Evolutionary conservation across 441 rosid genomes (phyloP).

Genomic region (Corymbia citriodora): DNA sequence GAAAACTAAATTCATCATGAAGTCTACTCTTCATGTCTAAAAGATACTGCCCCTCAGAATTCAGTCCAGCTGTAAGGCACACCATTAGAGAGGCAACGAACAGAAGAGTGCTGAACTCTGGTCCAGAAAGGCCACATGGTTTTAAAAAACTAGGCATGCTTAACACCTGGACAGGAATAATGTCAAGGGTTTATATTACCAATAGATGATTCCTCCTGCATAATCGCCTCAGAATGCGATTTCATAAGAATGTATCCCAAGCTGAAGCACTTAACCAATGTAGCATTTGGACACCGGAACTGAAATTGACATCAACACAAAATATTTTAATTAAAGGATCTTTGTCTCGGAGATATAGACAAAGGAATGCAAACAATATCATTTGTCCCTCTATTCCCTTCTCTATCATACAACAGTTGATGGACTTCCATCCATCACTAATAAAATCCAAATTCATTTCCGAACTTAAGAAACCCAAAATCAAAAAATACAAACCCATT

Average conservation of each 20-base stretch:
- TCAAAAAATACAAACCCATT: background rate
- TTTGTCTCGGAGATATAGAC: background rate
- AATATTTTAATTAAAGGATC: background rate
- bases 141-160: slow-evolving; percentile 20
- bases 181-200: slow-evolving; percentile 1
- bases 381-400: background rate
- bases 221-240: slow-evolving; percentile 4
- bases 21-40: slow-evolving; percentile 61
- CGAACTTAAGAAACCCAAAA: background rate
- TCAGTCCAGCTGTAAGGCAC: slow-evolving; percentile 47
- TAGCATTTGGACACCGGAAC: background rate
- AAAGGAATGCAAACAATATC: background rate
- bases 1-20: slow-evolving; percentile 41
- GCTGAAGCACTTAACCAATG: background rate
- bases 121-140: slow-evolving; percentile 28
- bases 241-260: background rate
- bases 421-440: background rate
- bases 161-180: slow-evolving; percentile 6
- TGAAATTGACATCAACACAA: background rate
- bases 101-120: slow-evolving; percentile 18
- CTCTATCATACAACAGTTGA: background rate
- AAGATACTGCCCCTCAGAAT: slow-evolving; percentile 65
- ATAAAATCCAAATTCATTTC: background rate
- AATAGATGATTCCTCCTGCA: slow-evolving; percentile 17
- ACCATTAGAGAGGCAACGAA: slow-evolving; percentile 34